Evolutionary conservation across 73 alveolate genomes (phyloP).

Genomic region (Uronychia setigera): DNA sequence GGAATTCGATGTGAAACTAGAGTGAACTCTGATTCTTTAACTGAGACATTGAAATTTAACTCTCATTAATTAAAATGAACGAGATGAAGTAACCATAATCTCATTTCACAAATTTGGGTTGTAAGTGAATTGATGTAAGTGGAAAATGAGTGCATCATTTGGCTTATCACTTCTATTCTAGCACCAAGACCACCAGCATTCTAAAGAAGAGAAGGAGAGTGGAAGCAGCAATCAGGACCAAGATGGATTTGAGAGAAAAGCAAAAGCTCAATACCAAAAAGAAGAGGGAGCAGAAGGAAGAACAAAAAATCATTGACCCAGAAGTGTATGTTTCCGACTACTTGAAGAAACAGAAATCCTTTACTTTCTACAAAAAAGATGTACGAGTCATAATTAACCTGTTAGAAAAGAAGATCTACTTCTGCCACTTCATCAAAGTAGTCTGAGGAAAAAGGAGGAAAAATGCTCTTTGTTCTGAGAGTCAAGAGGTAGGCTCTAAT

Average conservation of each 20-base stretch:
- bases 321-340: conserved; percentile 46
- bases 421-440: neutral
- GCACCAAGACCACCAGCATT: too few relatives aligned
- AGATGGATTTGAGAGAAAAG: conserved; percentile 24
- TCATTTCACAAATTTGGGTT: too few relatives aligned
- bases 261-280: conserved; percentile 30
- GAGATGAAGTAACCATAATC: too few relatives aligned
- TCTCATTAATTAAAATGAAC: too few relatives aligned
- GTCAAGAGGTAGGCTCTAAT: neutral
- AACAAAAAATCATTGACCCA: conserved; percentile 38
- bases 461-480: neutral
- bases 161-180: too few relatives aligned
- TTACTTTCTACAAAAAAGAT: conserved; percentile 35
- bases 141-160: too few relatives aligned
- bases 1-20: too few relatives aligned
- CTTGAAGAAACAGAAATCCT: conserved; percentile 41
- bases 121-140: too few relatives aligned
- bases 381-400: conserved; percentile 12
- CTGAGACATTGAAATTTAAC: too few relatives aligned
- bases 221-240: conserved; percentile 7
- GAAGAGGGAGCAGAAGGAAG: conserved; percentile 47
- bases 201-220: too few relatives aligned
- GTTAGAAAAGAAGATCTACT: neutral
- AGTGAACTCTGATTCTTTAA: too few relatives aligned
- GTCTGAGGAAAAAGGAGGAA: neutral